These are phyloP conservation scores for Nakazawaea ambrosiae DNA, from an alignment of 805 yeast genomes.

Conservation along the genomic window DNA sequence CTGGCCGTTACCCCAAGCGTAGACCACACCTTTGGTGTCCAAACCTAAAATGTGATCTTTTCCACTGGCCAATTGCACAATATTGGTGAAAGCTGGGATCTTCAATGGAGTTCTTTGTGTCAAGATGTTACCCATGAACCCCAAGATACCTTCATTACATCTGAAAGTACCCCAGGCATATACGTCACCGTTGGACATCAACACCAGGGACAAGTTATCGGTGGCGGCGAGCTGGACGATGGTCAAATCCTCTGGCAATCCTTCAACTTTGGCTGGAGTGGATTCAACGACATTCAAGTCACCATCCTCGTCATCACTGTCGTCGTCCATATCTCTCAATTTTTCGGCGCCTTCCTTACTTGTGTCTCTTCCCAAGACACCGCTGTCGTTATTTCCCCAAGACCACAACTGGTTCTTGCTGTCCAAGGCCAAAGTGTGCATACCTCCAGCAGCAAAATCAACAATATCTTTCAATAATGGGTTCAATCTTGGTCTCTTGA, in stretches of 20 bases:
- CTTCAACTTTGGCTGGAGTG: conserved; percentile 75
- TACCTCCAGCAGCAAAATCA: conserved; percentile 91
- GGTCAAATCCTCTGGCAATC: conserved; percentile 47
- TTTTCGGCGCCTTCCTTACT: conserved; percentile 52
- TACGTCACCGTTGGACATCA: conserved; percentile 77
- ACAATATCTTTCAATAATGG: conserved; percentile 73
- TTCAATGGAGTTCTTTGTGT: conserved; percentile 65
- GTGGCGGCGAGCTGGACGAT: conserved; percentile 86
- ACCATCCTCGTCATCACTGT: conserved; percentile 63
- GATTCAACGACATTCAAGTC: conserved; percentile 86
- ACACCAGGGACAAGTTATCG: conserved; percentile 80
- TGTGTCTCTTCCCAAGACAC: conserved; percentile 85
- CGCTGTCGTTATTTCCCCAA: conserved; percentile 96
- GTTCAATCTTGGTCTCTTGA: conserved; percentile 91
- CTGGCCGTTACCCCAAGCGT: conserved; percentile 97
- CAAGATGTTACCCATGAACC: conserved; percentile 60
- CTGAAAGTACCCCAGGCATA: conserved; percentile 98
- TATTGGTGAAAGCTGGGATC: conserved; percentile 53
- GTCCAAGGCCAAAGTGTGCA: conserved; percentile 86
- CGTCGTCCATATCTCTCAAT: conserved; percentile 60
- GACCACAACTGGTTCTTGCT: conserved; percentile 80
- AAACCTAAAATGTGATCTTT: conserved; percentile 87
- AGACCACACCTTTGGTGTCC: conserved; percentile 79
- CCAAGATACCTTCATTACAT: conserved; percentile 85
- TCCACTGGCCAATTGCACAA: conserved; percentile 83